These are phyloP conservation scores for Ensete glaucum DNA, from an alignment of 176 grass and related monocot genomes.

Conservation along the genomic window DNA sequence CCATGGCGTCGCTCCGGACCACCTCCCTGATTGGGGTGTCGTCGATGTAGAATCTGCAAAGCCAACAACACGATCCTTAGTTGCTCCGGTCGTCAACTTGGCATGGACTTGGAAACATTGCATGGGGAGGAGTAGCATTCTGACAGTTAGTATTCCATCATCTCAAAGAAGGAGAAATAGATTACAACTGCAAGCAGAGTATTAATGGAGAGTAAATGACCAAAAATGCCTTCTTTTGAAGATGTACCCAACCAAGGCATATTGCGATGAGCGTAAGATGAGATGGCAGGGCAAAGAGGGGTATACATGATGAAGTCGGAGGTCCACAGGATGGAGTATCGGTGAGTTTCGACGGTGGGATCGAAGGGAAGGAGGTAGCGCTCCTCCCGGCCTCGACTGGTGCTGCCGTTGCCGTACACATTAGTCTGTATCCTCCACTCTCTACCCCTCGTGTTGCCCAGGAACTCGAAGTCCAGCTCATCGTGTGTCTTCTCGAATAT, in stretches of 20 bases:
- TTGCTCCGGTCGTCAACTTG: no score
- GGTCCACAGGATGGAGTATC: conserved; percentile 76
- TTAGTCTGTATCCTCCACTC: conserved; percentile 74
- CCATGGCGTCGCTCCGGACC: conserved; percentile 36
- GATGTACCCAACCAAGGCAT: no score
- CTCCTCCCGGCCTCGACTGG: conserved; percentile 60
- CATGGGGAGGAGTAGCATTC: no score
- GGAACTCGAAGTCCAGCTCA: conserved; percentile 79
- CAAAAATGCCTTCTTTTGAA: no score
- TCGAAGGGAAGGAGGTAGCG: conserved; percentile 76
- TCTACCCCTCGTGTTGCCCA: conserved; percentile 49
- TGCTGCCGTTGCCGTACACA: conserved; percentile 84
- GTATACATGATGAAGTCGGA: conserved; percentile 38
- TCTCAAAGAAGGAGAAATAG: no score
- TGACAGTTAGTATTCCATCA: no score
- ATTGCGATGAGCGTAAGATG: background rate
- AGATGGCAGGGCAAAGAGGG: no score
- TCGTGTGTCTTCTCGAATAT: conserved; percentile 57
- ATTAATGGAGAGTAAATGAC: no score
- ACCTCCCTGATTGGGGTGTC: conserved; percentile 58
- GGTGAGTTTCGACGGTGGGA: conserved; percentile 35
- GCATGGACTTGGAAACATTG: no score
- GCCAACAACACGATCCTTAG: background rate
- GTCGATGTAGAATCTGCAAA: conserved; percentile 59
- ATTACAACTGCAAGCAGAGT: no score